Conservation (phyloP, 495 filamentous ascomycete species). For the Lichina pygmaea region DNA sequence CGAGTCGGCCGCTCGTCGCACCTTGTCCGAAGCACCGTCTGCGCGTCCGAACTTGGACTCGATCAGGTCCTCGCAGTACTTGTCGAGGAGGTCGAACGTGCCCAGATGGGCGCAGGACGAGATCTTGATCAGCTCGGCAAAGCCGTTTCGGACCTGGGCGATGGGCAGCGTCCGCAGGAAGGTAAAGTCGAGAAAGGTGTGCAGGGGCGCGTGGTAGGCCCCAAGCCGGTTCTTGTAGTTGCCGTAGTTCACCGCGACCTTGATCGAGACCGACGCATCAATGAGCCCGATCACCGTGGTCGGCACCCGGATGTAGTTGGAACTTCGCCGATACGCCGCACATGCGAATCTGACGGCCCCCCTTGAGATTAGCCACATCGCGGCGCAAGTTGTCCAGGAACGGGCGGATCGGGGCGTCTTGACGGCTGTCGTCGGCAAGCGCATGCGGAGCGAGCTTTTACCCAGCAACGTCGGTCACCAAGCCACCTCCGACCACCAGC, state of each 20-base stretch:
- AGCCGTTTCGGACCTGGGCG: constrained; percentile 35
- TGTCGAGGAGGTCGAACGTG: constrained; percentile 31
- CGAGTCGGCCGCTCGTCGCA: constrained; percentile 25
- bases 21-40: constrained; percentile 18
- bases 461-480: constrained; percentile 39
- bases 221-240: constrained; percentile 39
- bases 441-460: constrained; percentile 11
- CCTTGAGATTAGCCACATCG: too few relatives aligned
- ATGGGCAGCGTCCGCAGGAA: constrained; percentile 31
- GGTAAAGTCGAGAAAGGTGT: constrained; percentile 38
- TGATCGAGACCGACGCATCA: constrained; percentile 37
- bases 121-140: constrained; percentile 41
- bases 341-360: constrained; percentile 22
- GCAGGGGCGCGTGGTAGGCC: constrained; percentile 36
- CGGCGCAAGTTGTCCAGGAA: too few relatives aligned
- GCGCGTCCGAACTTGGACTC: constrained; percentile 25
- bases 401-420: not conserved
- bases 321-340: constrained; percentile 15
- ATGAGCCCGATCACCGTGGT: constrained; percentile 41
- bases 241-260: constrained; percentile 37
- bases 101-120: constrained; percentile 30
- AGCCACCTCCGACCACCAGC: constrained; percentile 33
- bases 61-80: constrained; percentile 32
- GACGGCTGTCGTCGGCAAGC: constrained; percentile 7
- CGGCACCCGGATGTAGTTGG: constrained; percentile 22